Conservation (phyloP, 2,329 filamentous ascomycete species). For the Xenoacremonium recifei region DNA sequence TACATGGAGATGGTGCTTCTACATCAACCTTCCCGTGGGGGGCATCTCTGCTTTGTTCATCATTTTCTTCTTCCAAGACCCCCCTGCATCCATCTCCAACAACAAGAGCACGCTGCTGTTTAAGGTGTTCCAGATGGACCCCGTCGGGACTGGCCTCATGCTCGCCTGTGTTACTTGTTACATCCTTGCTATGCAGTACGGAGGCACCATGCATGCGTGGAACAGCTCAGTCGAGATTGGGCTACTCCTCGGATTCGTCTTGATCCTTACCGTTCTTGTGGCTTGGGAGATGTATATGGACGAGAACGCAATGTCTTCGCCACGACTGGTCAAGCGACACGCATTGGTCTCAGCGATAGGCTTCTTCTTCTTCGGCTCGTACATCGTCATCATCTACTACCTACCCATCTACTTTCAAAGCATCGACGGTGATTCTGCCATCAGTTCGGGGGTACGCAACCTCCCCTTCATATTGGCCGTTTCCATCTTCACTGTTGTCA, state of each 20-base stretch:
- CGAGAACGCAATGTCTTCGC: too few relatives aligned
- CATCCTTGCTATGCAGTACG: slow-evolving; percentile 49
- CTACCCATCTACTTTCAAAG: slow-evolving; percentile 47
- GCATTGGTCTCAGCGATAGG: too few relatives aligned
- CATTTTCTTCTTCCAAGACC: slow-evolving; percentile 43
- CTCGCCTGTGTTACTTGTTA: slow-evolving; percentile 43
- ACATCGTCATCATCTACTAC: too few relatives aligned
- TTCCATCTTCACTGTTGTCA: slow-evolving; percentile 38
- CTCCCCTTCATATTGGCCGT: slow-evolving; percentile 45
- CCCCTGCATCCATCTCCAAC: slow-evolving; percentile 34
- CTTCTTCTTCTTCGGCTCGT: too few relatives aligned
- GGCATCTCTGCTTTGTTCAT: slow-evolving; percentile 34
- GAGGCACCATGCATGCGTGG: slow-evolving; percentile 44
- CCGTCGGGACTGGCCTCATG: slow-evolving; percentile 42
- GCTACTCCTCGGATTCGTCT: slow-evolving; percentile 39
- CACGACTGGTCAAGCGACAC: too few relatives aligned
- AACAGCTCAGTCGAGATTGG: slow-evolving; percentile 39
- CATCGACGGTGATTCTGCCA: slow-evolving; percentile 39
- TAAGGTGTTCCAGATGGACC: slow-evolving; percentile 50
- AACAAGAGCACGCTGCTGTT: slow-evolving; percentile 32
- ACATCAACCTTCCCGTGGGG: slow-evolving; percentile 39
- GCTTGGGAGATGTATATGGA: too few relatives aligned
- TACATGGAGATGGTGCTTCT: slow-evolving; percentile 40
- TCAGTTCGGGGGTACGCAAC: slow-evolving; percentile 41
- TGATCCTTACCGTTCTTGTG: slow-evolving; percentile 31